A percentile compares a stretch with the other conserved stretches of the same genome.
Evolutionary conservation across 2,329 filamentous ascomycete genomes (phyloP).

Genomic region (Trematosphaeria pertusa): DNA sequence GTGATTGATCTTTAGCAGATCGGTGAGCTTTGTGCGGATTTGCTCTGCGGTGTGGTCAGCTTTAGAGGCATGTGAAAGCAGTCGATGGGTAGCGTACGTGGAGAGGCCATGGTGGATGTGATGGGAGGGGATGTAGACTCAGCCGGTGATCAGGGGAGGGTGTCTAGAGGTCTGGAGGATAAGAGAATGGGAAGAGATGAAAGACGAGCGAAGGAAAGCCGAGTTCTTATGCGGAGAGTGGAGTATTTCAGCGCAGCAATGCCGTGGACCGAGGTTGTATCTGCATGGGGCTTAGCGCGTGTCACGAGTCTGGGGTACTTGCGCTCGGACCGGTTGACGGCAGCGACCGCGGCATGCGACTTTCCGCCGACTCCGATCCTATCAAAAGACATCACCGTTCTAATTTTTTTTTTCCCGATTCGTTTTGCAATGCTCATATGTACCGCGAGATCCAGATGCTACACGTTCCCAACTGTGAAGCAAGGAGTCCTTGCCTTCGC

Average conservation of each 20-base stretch:
- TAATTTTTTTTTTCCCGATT: background rate
- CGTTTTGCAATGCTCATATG: background rate
- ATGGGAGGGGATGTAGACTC: too few relatives aligned
- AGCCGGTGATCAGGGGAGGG: slow-evolving; percentile 15
- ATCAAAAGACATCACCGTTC: too few relatives aligned
- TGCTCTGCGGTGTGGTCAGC: slow-evolving; percentile 65
- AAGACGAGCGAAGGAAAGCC: slow-evolving; percentile 1
- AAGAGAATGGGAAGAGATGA: slow-evolving; percentile 3
- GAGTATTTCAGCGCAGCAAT: slow-evolving; percentile 20
- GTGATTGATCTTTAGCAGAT: slow-evolving; percentile 98
- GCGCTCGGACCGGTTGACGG: too few relatives aligned
- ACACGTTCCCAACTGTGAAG: background rate
- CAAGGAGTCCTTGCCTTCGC: background rate
- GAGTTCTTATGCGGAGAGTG: slow-evolving; percentile 11
- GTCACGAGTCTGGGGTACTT: too few relatives aligned
- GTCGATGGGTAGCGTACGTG: slow-evolving; percentile 66
- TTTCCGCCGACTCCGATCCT: background rate
- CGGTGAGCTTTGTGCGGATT: slow-evolving; percentile 89
- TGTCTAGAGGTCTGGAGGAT: slow-evolving; percentile 4
- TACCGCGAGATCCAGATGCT: background rate
- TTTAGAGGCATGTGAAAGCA: slow-evolving; percentile 28
- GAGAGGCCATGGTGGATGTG: slow-evolving; percentile 71
- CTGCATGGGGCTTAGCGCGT: slow-evolving; percentile 4
- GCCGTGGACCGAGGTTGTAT: slow-evolving; percentile 32
- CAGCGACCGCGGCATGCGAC: too few relatives aligned